phyloP scores from a whole-genome alignment of 805 yeast genomes.

The Wickerhamomyces chaumierensis region DNA sequence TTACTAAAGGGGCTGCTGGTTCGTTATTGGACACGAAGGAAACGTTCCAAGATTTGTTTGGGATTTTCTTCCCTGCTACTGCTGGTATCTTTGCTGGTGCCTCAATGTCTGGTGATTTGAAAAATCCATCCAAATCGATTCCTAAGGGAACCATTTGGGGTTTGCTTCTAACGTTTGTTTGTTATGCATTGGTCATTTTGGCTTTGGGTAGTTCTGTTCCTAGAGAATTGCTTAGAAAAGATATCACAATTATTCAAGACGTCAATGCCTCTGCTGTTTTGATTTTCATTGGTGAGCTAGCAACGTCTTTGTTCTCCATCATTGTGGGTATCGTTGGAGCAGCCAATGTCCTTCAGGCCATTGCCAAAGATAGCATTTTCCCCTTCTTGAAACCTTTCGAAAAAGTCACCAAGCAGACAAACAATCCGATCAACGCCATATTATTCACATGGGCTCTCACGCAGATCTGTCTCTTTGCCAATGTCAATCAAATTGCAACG shows the following conservation, averaged over 20 bases:
- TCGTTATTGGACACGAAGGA: constrained; percentile 53
- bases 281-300: constrained; percentile 78
- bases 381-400: constrained; percentile 64
- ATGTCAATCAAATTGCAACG: constrained; percentile 88
- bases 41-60: constrained; percentile 78
- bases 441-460: constrained; percentile 71
- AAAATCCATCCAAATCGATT: constrained; percentile 76
- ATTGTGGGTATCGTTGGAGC: constrained; percentile 96
- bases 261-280: constrained; percentile 58
- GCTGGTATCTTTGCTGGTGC: constrained; percentile 99
- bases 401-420: constrained; percentile 29
- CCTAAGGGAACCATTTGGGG: constrained; percentile 94
- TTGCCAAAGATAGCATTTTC: constrained; percentile 77
- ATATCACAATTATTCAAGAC: constrained; percentile 79
- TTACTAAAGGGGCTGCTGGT: constrained; percentile 90
- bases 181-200: constrained; percentile 72
- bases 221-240: constrained; percentile 61
- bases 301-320: constrained; percentile 85
- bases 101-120: constrained; percentile 91
- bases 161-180: constrained; percentile 57
- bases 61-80: constrained; percentile 95
- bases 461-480: constrained; percentile 78
- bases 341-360: constrained; percentile 82
- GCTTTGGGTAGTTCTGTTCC: constrained; percentile 77
- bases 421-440: constrained; percentile 58